Percentiles rank a stretch among this genome's conserved stretches.
Conservation (phyloP, 2,329 filamentous ascomycete species). For the Aspergillus sp. region DNA sequence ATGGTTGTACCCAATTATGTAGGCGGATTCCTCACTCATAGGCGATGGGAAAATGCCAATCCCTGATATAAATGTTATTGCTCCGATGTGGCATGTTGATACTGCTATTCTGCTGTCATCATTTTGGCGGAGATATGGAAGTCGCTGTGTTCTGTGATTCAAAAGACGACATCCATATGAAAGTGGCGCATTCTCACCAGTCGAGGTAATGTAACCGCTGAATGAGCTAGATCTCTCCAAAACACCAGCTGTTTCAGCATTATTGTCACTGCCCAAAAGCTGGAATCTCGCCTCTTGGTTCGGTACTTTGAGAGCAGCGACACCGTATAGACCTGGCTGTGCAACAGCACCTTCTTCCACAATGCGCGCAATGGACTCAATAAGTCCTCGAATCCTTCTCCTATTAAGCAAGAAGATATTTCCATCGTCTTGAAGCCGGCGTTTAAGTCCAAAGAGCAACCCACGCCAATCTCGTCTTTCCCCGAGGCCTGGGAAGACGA, state of each 20-base stretch:
- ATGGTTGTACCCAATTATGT: conserved; percentile 4
- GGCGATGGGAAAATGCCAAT: not conserved
- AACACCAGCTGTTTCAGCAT: not conserved
- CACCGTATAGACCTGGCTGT: not conserved
- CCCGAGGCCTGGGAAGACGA: conserved; percentile 10
- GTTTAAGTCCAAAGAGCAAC: conserved; percentile 7
- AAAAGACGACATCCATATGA: conserved; percentile 6
- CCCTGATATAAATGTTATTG: conserved; percentile 5
- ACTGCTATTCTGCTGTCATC: not conserved
- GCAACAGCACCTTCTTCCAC: conserved; percentile 1
- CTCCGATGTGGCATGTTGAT: conserved; percentile 8
- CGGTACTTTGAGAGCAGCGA: not conserved
- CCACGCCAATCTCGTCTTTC: conserved; percentile 11
- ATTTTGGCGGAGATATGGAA: not conserved
- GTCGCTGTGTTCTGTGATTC: not conserved
- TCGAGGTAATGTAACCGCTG: not conserved
- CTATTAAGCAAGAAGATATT: conserved; percentile 6
- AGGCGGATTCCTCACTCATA: not conserved
- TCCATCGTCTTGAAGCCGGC: not conserved
- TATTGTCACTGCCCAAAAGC: not conserved
- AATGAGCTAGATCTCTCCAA: not conserved
- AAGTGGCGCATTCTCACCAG: too few relatives aligned
- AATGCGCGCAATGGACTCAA: conserved; percentile 14
- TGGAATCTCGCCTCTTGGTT: not conserved
- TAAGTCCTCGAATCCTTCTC: conserved; percentile 8